These are phyloP conservation scores for Acmispon strigosus DNA, from an alignment of 306 rosid genomes.

Conservation along the genomic window DNA sequence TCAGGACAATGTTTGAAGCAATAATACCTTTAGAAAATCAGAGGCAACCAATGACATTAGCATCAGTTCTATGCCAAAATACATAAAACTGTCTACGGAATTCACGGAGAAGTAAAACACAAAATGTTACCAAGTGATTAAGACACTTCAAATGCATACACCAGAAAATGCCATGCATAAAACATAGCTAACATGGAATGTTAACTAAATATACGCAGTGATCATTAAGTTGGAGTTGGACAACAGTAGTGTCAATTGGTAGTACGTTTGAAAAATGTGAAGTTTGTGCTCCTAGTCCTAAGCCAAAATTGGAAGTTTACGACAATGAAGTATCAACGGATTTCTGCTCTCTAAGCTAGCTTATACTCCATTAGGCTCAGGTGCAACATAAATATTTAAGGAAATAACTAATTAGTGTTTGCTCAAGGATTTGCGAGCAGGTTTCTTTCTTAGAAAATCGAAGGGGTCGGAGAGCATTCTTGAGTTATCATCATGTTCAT, in stretches of 20 bases:
- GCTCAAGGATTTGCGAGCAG: neutral
- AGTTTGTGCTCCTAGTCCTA: neutral
- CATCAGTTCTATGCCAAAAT: neutral
- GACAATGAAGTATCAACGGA: neutral
- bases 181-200: neutral
- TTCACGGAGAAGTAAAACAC: neutral
- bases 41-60: conserved; percentile 7
- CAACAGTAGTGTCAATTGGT: neutral
- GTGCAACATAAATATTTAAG: neutral
- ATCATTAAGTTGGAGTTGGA: too few relatives aligned
- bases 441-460: neutral
- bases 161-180: neutral
- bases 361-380: neutral
- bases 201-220: neutral
- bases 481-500: too few relatives aligned
- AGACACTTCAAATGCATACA: neutral
- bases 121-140: neutral
- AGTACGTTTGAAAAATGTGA: neutral
- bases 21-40: conserved; percentile 75
- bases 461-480: neutral
- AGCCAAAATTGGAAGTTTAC: neutral
- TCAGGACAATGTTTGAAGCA: neutral
- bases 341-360: neutral
- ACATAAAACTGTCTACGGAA: neutral
- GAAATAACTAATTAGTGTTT: neutral